Conservation (phyloP, 2,329 filamentous ascomycete genomes). For the Claviceps pusilla region DNA sequence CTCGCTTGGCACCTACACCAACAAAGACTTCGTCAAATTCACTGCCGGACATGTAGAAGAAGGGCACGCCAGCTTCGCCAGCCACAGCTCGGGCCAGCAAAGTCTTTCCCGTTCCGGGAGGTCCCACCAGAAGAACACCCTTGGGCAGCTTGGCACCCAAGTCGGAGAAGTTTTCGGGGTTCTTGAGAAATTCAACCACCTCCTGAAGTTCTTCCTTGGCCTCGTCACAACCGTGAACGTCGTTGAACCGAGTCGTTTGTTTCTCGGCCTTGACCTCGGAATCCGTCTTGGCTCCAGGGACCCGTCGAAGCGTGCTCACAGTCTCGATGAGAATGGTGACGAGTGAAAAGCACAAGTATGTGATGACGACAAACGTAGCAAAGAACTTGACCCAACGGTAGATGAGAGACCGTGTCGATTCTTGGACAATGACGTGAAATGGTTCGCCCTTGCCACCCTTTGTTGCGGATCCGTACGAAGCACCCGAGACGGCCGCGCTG, state of each 20-base stretch:
- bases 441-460: conserved; percentile 66
- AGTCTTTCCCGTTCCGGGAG: conserved; percentile 95
- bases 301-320: conserved; percentile 61
- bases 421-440: conserved; percentile 92
- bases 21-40: conserved; percentile 99
- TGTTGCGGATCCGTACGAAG: conserved; percentile 8
- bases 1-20: conserved; percentile 88
- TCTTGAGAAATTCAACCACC: conserved; percentile 87
- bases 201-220: conserved; percentile 97
- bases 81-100: conserved; percentile 88
- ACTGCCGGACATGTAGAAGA: conserved; percentile 99
- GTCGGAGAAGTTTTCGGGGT: conserved; percentile 82
- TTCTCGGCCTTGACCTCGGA: conserved; percentile 85
- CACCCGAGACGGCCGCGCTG: conserved; percentile 13
- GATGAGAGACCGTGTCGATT: conserved; percentile 61
- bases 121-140: conserved; percentile 85
- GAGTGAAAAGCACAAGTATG: conserved; percentile 64
- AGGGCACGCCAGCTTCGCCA: conserved; percentile 90
- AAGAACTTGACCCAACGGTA: conserved; percentile 90
- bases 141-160: conserved; percentile 95
- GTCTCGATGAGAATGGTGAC: conserved; percentile 74
- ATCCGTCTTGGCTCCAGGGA: conserved; percentile 51
- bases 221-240: conserved; percentile 95
- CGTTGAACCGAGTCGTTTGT: conserved; percentile 78
- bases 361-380: conserved; percentile 59